Evolutionary conservation across 2,329 filamentous ascomycete genomes (phyloP), one percentile per base, ranked within the genome.

Genomic region (Colletotrichum sp.): DNA sequence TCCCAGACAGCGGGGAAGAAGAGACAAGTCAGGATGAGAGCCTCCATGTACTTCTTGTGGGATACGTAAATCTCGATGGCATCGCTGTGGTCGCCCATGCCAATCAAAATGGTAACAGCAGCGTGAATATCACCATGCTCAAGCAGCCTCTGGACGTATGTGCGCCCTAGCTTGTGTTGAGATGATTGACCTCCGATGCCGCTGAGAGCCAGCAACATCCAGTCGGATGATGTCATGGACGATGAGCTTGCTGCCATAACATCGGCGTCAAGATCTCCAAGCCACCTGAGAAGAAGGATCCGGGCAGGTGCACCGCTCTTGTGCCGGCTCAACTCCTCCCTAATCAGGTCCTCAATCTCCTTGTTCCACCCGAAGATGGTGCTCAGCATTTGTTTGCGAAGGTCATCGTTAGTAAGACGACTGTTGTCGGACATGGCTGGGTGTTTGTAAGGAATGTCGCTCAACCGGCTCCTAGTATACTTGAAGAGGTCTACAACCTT

Each of bases 51-150:
- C 81, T 93, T 93, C 83, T 94, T 95, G 78, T 97, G 95, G 13
- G 96, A 98, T 36, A 98, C 92, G 81, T 99, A 99, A 34, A 98
- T 94, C 84, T 99, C 97, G 76, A 99, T 96, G 1, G 97, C 97
- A 83, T 99, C 96, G 78, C 98, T 96, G 80, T 95, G 90, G 82
- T 99, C 96, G 3, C 96, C 96, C 85, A 99, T 92, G 16, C 96
- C 96, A 39, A 99, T 92, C 84, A 99, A 92, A 77, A 99, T 96
- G 0, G 96, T 96, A 21, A 96, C 96, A 7, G 97, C 96, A 1
- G 95, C 95, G 82, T 99, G 96, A 3, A 98, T 89, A 80, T 99
- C 97, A 32, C 95, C 96, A 78, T 93, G 95, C 83, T 98, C 96
- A 2, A 99, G 90, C 1, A 99, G 89, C 66, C 96, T 93, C 83